Evolutionary conservation across 73 alveolate species (phyloP), one percentile per base, ranked within the genome.

Genomic region (Paramecium primaurelia): DNA sequence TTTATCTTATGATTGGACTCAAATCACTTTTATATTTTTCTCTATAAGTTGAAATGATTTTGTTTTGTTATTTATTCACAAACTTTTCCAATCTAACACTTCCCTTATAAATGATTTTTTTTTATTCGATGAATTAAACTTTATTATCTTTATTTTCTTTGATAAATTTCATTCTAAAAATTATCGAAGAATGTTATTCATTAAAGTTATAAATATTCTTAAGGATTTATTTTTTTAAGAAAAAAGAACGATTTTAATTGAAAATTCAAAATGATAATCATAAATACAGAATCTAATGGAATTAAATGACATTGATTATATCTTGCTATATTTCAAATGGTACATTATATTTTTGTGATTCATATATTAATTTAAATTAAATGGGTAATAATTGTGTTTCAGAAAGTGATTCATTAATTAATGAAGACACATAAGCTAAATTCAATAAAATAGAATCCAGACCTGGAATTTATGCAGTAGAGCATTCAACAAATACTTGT

Each of bases 371-470:
- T 32, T 64, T 25, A 64, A 64, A 25, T 14, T 32, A 32, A 32
- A 64, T 64, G 84, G 84, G 84, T 64, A 64, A 64, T 64, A 32
- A 64, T 32, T 64, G 84, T 64, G 84, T 64, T 64, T 32, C 51
- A 64, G 84, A 64, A 54, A 64, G 84, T 64, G 84, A 64, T 64
- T 64, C 84, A 64, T 64, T 64, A 64, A 64, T 64, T 34, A 64
- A 64, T 64, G 84, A 64, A 64, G 22, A 28, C 14, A 64, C 84
- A 28, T 16, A 64, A 32, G 84, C 25, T 5, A 32, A 64, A 11
- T 64, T 64, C 26, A 64, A 64, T 32, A 40, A 64, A 32, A 64
- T 32, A 28, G 30, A 32, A 11, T 10, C 45, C 51, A 28, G 47
- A 32, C 84, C 84, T 9, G 84, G 84, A 64, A 64, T 64, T 64